phyloP scores from a whole-genome alignment of 495 filamentous ascomycete species.

The Amniculicola lignicola region DNA sequence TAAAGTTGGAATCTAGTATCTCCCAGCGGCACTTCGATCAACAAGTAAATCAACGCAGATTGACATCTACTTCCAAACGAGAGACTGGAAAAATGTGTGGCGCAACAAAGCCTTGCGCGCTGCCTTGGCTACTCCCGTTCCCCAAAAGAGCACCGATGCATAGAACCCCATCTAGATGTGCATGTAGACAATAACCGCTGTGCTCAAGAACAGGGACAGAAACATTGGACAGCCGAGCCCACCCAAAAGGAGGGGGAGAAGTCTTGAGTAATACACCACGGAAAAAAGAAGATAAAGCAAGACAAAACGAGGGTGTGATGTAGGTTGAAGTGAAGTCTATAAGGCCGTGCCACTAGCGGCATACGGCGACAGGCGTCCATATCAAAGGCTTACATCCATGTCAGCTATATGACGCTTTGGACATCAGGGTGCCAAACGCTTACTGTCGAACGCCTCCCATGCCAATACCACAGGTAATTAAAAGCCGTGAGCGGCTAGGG shows the following conservation, averaged over 20 bases:
- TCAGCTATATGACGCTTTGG: too few relatives aligned
- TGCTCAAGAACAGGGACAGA: constrained; percentile 14
- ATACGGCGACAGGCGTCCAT: too few relatives aligned
- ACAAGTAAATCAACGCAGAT: too few relatives aligned
- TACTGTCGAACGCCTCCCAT: background rate
- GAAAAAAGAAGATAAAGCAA: constrained; percentile 3
- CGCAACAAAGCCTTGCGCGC: constrained; percentile 1
- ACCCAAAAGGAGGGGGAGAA: constrained; percentile 12
- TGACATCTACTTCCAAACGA: constrained; percentile 3
- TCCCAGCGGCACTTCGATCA: too few relatives aligned
- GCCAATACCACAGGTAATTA: background rate
- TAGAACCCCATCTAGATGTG: constrained; percentile 6
- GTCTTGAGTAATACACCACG: constrained; percentile 19
- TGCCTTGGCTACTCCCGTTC: constrained; percentile 9
- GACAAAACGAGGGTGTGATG: background rate
- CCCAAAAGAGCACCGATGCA: constrained; percentile 18
- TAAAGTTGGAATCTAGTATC: too few relatives aligned
- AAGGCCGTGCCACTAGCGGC: too few relatives aligned
- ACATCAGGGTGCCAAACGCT: background rate
- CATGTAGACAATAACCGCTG: background rate
- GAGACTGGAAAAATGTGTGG: constrained; percentile 12
- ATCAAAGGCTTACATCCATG: too few relatives aligned
- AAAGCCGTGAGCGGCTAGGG: background rate
- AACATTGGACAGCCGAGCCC: constrained; percentile 7
- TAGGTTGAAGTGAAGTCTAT: too few relatives aligned